A percentile compares a stretch with the other conserved stretches of the same genome.
phyloP scores from a whole-genome alignment of 2,329 filamentous ascomycete genomes.

The Helminthosporium solani region DNA sequence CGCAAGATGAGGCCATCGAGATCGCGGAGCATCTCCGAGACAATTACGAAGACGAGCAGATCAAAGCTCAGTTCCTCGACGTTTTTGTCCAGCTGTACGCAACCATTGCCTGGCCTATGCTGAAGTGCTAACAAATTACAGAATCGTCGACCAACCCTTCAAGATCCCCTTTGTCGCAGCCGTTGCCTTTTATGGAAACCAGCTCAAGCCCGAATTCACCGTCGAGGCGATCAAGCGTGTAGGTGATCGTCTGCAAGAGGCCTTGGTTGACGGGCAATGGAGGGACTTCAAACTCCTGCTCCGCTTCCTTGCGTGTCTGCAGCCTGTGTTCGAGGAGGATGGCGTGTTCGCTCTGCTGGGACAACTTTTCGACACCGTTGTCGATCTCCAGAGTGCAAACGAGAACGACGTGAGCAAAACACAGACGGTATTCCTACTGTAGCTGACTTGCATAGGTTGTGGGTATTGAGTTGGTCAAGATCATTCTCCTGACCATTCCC shows the following conservation, averaged over 20 bases:
- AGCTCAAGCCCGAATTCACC: slow-evolving; percentile 72
- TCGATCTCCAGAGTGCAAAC: slow-evolving; percentile 87
- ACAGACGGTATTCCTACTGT: neutral
- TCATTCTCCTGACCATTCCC: slow-evolving; percentile 90
- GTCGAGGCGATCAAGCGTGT: slow-evolving; percentile 67
- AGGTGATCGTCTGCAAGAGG: slow-evolving; percentile 62
- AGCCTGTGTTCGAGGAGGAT: slow-evolving; percentile 76
- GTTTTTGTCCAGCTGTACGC: slow-evolving; percentile 71
- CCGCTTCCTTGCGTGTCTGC: slow-evolving; percentile 85
- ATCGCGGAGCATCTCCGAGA: slow-evolving; percentile 68
- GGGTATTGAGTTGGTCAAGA: slow-evolving; percentile 86
- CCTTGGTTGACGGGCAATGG: slow-evolving; percentile 75
- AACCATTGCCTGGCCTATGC: neutral
- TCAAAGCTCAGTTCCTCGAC: slow-evolving; percentile 71
- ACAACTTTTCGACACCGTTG: slow-evolving; percentile 88
- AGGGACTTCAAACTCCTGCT: slow-evolving; percentile 86
- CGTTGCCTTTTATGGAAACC: slow-evolving; percentile 77
- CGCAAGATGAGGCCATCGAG: slow-evolving; percentile 40
- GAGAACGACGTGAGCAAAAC: slow-evolving; percentile 76
- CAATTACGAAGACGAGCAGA: slow-evolving; percentile 73
- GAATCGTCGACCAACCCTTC: slow-evolving; percentile 83
- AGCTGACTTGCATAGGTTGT: slow-evolving; percentile 49
- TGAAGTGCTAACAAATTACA: slow-evolving; percentile 30
- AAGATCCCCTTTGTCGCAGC: slow-evolving; percentile 96
- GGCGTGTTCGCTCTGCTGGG: slow-evolving; percentile 83